Base-by-base conservation (phyloP, 177 flowering plant genomes). In the Vitis hybrid region DNA sequence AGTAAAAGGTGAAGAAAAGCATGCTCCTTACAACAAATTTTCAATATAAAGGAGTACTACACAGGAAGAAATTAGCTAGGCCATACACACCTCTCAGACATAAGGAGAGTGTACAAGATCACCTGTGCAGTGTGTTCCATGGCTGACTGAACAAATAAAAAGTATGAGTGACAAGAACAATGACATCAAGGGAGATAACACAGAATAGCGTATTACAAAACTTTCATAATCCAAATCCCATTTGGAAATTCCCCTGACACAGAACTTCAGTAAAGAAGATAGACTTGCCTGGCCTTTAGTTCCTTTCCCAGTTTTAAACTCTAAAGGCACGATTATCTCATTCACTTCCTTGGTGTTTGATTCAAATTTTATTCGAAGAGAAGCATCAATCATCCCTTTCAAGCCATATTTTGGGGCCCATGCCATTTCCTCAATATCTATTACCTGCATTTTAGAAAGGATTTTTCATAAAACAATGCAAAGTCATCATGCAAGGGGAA, bases 361-460 rank as follows among this genome's bases (percentile, higher is more conserved):
- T 57, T 77, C 71, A 62, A 84, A 70, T 68, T 74, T 82, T 21
- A 92, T 91, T 67, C 80, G 80, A 63, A 96, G 58, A 73, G 99
- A 92, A 79, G 97, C 99, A 86, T 96, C 99, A 79, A 96, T 86
- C 84, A 90, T 84, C 69, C 99, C 99, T 86, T 96, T 96, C 88
- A 96, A 77, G 24, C 99, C 99, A 87, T 89, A 96, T 77, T 83
- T 93, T 67, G 98, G 99, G 21, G 97, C 97, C 99, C 98, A 93
- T 62, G 90, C 97, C 97, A 91, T 89, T 86, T 96, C 99, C 80
- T 95, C 99, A 71, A 95, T 93, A 81, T 95, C 99, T 71, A 89
- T 70, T 54, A 93, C 93, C 99, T 94, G 76, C 60, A 77, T 9
- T 66, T 17, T n/a, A 30, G 5, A 68, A 11, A 15, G 41, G 20